Evolutionary conservation across 2,329 filamentous ascomycete species (phyloP), one percentile per base, ranked within the genome.

Genomic region (Aspergillus puulaauensis): DNA sequence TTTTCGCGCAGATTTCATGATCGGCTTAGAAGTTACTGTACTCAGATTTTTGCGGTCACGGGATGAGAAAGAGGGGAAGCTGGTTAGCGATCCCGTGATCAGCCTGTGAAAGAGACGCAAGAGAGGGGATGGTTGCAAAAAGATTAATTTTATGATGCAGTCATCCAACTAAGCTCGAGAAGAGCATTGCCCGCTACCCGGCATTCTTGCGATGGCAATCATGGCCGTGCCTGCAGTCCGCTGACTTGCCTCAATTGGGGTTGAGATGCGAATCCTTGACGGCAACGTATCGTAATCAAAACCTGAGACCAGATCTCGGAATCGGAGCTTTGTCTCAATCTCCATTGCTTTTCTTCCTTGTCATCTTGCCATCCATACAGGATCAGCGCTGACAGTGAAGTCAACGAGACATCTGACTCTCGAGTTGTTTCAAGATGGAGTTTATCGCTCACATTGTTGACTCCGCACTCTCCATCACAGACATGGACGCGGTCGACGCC

Each of bases 401-500:
- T 21, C 39, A 39, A 17, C 35, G 14, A 11, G 31, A 31, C 24
- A 19, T 35, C 45, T n/a, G n/a, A 15, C 12, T 35, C 15, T 8
- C n/a, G n/a, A 17, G 40, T 17, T 11, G 40, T 43, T 43, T 43
- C 24, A 37, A 46, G 8, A 68, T 63, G 63, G 58, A 61, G 17
- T 31, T 52, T 7, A 46, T 64, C 37, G 11, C 52, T 33, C 35
- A 39, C 19, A 23, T 60, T 11, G 54, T 65, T 49, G 64, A 65
- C 21, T 50, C 54, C 11, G 33, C 56, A 6, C 56, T 66, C 31
- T 58, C 62, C 49, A 49, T 52, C 40, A 55, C 57, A n/a, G 54
- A 64, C 19, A 68, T 73, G 67, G 71, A 75, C 56, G 65, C 66
- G 8, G 60, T 73, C n/a, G 71, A 73, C 52, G 57, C 65, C 37